A percentile compares a stretch with the other conserved stretches of the same genome.
Conservation (phyloP, 2,329 filamentous ascomycete genomes). For the Ilyonectria sp. region DNA sequence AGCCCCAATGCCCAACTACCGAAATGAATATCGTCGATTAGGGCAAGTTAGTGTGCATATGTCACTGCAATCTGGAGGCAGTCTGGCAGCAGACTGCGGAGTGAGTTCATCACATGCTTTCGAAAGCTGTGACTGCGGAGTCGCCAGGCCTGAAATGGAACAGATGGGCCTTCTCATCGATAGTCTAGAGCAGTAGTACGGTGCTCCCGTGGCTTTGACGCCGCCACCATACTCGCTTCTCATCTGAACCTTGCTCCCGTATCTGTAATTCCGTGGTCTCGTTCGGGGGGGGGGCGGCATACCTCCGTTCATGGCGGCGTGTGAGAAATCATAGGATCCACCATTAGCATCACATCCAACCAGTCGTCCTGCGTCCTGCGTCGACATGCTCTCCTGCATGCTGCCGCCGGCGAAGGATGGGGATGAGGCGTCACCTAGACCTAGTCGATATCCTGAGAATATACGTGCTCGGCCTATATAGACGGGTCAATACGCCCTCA, state of each 20-base stretch:
- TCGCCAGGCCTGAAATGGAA: background rate
- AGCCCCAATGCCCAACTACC: background rate
- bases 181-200: background rate
- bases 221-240: constrained; percentile 1
- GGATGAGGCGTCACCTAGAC: constrained; percentile 9
- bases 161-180: background rate
- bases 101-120: background rate
- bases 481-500: background rate
- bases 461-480: background rate
- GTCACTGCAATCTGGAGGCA: constrained; percentile 1
- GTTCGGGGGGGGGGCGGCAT: background rate
- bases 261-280: constrained; percentile 1
- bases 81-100: background rate
- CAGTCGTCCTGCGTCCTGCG: constrained; percentile 3
- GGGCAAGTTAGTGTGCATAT: background rate
- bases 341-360: constrained; percentile 3
- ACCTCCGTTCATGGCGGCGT: background rate
- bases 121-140: background rate
- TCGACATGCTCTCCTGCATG: constrained; percentile 6
- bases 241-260: background rate
- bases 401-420: constrained; percentile 15
- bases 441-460: background rate
- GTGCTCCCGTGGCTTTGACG: background rate
- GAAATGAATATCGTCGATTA: background rate
- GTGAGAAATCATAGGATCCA: constrained; percentile 3